phyloP scores from a whole-genome alignment of 2,329 filamentous ascomycete genomes.

The Cladosporium sp. region DNA sequence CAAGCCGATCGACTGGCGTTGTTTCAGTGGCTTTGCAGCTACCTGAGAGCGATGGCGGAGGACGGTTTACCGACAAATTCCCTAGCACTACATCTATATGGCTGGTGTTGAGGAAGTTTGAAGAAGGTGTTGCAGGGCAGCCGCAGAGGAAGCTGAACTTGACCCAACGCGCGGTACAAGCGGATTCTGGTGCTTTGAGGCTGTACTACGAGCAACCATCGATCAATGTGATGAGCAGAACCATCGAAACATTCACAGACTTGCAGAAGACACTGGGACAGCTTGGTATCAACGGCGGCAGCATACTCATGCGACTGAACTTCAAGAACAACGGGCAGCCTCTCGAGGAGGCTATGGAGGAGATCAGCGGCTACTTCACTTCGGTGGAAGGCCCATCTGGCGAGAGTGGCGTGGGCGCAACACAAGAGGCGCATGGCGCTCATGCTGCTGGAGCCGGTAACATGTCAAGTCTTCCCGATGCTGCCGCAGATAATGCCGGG shows the following conservation, averaged over 20 bases:
- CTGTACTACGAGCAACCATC: conserved; percentile 87
- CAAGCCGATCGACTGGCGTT: conserved; percentile 79
- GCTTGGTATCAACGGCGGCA: conserved; percentile 83
- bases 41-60: conserved; percentile 70
- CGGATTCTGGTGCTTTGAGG: conserved; percentile 65
- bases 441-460: conserved; percentile 24
- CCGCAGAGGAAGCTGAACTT: conserved; percentile 67
- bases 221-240: conserved; percentile 79
- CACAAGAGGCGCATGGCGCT: conserved; percentile 30
- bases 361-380: conserved; percentile 77
- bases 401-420: conserved; percentile 22
- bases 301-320: conserved; percentile 72
- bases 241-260: conserved; percentile 74
- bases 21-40: conserved; percentile 89
- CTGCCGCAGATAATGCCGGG: conserved; percentile 29
- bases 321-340: conserved; percentile 77
- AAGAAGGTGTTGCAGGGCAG: conserved; percentile 67
- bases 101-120: conserved; percentile 87
- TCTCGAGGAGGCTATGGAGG: conserved; percentile 78
- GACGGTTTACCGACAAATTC: conserved; percentile 79
- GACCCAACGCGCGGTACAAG: conserved; percentile 77
- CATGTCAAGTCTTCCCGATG: conserved; percentile 30
- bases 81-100: conserved; percentile 86
- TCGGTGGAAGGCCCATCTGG: conserved; percentile 35
- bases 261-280: conserved; percentile 88